Base-by-base conservation (phyloP, 176 grass and related monocot genomes). In the Phoenix dactylifera region DNA sequence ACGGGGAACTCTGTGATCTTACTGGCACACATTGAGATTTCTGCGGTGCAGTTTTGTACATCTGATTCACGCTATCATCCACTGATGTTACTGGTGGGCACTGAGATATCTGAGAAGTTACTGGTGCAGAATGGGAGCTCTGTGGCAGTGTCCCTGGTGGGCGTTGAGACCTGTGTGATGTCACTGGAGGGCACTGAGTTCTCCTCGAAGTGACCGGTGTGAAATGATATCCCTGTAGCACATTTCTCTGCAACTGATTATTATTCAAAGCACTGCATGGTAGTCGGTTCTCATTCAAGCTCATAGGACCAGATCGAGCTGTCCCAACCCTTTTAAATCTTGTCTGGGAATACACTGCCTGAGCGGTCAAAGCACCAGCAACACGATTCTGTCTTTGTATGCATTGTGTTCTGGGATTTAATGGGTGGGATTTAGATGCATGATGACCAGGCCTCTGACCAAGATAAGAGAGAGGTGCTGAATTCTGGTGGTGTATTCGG, bases 41-140 rank as follows among this genome's bases (percentile, higher is more conserved):
- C 58, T 72, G 69, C 9, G 50, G 19, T 22, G 56, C 65, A 51
- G 24, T 60, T 17, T 3, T 59, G 17, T 80, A 50, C 22, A 64
- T 72, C 57, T 24, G 73, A 59, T 65, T 63, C 28, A 56, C 22
- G 55, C 58, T 26, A 74, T 65, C 50, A 74, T 71, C 58, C 22
- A 15, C 54, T 58, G 73, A 64, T 26, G 24, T 39, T 1, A 62
- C 19, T 63, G 44, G 32, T 60, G 82, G 57, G 60, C 60, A 59
- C 69, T 76, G 82, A 58, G 73, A 58, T 44, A 44, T 44, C 35
- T 44, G 35, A 51, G 14, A 59, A 62, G 59, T 56, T 66, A 77
- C 44, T 49, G 77, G 78, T 19, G 70, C 68, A 81, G 50, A 10
- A 55, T 70, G 58, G 57, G 85, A 82, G 79, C 78, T 85, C 65